Base-by-base conservation (phyloP, 1,139 yeast genomes). In the Saccharomycopsis phalli region DNA sequence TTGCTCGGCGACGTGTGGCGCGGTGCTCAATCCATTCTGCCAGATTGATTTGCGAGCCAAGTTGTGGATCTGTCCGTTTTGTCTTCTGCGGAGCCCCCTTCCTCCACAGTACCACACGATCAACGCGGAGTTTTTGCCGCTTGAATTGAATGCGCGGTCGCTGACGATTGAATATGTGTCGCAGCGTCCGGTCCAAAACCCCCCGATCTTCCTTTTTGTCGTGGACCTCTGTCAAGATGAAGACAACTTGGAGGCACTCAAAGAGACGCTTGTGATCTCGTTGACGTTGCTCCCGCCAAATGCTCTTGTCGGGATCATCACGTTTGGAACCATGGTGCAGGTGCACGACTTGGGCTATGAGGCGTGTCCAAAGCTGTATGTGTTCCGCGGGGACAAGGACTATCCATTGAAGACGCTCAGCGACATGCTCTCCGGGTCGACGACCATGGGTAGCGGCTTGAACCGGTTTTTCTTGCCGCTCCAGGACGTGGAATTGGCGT, bases 211-310 rank as follows among this genome's bases (percentile, higher is more conserved):
- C 60, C 65, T 87, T 50, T 86, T 86, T 58, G 93, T 87, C 27
- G 79, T 91, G 51, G 99, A 91, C 60, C 68, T 88, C 49, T 91
- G 98, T 58, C 95, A 93, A 60, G 97, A 93, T 55, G 86, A 78
- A 44, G 98, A 91, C 54, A 91, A 87, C 60, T 69, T 91, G 56
- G 76, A 80, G 58, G 91, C 96, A 8, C 71, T 91, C 60, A 86
- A 86, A 59, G 95, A 87, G 52, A 74, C 94, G 25, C 70, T 91
- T 54, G 76, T 87, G 44, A 78, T 86, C 45, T 77, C 94, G 11
- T 70, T 93, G 52, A 74, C 86, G 42, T 19, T 28, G 20, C 14
- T 32, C 21, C 99, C 99, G 23, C 94, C 95, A 34, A 87, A 91
- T 56, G 93, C 96, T 2, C 70, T 88, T 47, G 80, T 91, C 47